These are phyloP conservation scores for Clonostachys rhizophaga DNA, from an alignment of 2,329 filamentous ascomycete genomes.

Conservation along the genomic window DNA sequence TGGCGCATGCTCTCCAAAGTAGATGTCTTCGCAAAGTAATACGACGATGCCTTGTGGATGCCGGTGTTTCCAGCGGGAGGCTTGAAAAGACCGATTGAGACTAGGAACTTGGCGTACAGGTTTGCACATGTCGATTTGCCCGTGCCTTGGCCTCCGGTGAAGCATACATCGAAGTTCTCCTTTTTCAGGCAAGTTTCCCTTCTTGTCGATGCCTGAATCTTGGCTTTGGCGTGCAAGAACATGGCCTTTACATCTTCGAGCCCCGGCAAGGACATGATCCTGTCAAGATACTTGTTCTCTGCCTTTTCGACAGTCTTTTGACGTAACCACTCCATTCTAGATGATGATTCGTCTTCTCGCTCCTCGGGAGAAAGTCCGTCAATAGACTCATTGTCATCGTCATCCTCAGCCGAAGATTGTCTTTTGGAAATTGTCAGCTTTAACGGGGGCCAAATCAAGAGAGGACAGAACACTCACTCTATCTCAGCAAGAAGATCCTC, in stretches of 20 bases:
- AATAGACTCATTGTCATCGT: constrained; percentile 17
- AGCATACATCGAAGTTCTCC: constrained; percentile 20
- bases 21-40: constrained; percentile 18
- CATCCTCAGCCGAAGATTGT: constrained; percentile 7
- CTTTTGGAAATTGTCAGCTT: constrained; percentile 1
- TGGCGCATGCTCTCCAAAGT: constrained; percentile 37
- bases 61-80: constrained; percentile 37
- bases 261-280: constrained; percentile 58
- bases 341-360: constrained; percentile 33
- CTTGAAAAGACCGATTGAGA: constrained; percentile 4
- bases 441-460: neutral
- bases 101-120: constrained; percentile 49
- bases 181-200: constrained; percentile 45
- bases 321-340: constrained; percentile 22
- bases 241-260: constrained; percentile 57
- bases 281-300: constrained; percentile 49
- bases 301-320: constrained; percentile 40
- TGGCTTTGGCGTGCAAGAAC: constrained; percentile 35
- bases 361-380: constrained; percentile 19
- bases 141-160: constrained; percentile 20
- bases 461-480: constrained; percentile 11
- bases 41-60: constrained; percentile 16
- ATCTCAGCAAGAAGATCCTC: constrained; percentile 19
- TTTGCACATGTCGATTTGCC: constrained; percentile 58
- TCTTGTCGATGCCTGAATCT: constrained; percentile 44